Conservation (phyloP, 192 early-diverging fungal genomes). For the Umbelopsis sp. region DNA sequence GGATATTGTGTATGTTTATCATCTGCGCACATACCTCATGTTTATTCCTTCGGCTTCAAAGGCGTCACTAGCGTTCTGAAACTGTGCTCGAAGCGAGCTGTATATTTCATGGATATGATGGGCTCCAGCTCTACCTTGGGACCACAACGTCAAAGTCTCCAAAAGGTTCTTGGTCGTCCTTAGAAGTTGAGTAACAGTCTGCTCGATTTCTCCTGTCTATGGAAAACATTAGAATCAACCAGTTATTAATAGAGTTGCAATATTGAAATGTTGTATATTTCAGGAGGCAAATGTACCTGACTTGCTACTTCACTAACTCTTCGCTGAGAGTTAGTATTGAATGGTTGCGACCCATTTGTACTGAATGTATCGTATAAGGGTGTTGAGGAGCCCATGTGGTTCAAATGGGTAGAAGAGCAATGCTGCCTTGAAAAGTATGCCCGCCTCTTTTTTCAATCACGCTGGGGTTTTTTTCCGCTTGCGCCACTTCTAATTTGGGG, state of each 20-base stretch:
- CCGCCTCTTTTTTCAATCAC: not conserved
- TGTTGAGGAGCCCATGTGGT: not conserved
- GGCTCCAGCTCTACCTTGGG: conserved; percentile 10
- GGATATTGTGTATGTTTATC: not conserved
- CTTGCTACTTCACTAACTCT: not conserved
- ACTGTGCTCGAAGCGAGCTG: conserved; percentile 26
- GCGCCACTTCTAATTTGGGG: not conserved
- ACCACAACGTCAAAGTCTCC: conserved; percentile 36
- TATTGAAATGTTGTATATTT: no score
- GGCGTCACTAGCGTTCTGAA: conserved; percentile 24
- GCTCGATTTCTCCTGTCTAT: conserved; percentile 36
- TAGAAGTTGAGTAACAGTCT: conserved; percentile 31
- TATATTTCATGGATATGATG: conserved; percentile 31
- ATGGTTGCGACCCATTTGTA: not conserved
- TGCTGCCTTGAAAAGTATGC: not conserved
- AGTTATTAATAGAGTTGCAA: not conserved
- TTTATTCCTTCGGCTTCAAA: conserved; percentile 32
- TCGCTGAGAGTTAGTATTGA: not conserved
- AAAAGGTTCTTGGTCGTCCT: conserved; percentile 30
- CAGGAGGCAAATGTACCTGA: not conserved
- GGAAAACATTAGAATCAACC: not conserved
- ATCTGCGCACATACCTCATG: conserved; percentile 24
- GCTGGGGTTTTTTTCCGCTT: not conserved
- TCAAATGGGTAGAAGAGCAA: not conserved
- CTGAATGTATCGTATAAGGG: not conserved